These are phyloP conservation scores for Paecilomyces sp. DNA, from an alignment of 2,329 filamentous ascomycete genomes.

Conservation along the genomic window DNA sequence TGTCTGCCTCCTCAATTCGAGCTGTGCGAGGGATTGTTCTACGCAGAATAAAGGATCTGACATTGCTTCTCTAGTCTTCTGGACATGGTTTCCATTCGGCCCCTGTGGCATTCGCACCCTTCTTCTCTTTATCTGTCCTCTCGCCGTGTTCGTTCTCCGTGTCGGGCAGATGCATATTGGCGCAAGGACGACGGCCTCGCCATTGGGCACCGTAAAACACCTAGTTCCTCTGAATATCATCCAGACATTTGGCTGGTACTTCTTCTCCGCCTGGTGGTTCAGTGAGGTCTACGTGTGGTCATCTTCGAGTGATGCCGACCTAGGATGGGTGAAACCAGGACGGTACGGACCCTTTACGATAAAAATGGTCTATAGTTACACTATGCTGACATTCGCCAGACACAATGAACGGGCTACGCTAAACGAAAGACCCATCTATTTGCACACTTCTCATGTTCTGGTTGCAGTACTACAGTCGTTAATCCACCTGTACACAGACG, in stretches of 20 bases:
- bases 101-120: constrained; percentile 65
- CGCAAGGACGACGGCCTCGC: constrained; percentile 61
- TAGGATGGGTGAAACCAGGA: constrained; percentile 66
- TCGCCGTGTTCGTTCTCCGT: constrained; percentile 75
- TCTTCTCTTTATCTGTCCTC: constrained; percentile 67
- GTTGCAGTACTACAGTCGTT: constrained; percentile 64
- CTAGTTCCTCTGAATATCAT: constrained; percentile 54
- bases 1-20: not conserved
- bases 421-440: constrained; percentile 80
- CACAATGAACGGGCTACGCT: constrained; percentile 62
- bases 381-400: constrained; percentile 17
- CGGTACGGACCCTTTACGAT: constrained; percentile 42
- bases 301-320: constrained; percentile 49
- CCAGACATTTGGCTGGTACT: constrained; percentile 69
- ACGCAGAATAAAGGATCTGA: not conserved
- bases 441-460: constrained; percentile 62
- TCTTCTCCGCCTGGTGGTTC: constrained; percentile 70
- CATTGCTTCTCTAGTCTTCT: constrained; percentile 53
- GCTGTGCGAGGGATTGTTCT: not conserved
- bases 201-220: constrained; percentile 56
- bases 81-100: constrained; percentile 80
- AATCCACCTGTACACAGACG: constrained; percentile 64
- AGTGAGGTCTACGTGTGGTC: constrained; percentile 75
- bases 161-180: constrained; percentile 77
- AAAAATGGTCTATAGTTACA: not conserved